Conservation (phyloP, 176 grass and related monocot species). For the Secale cereale region DNA sequence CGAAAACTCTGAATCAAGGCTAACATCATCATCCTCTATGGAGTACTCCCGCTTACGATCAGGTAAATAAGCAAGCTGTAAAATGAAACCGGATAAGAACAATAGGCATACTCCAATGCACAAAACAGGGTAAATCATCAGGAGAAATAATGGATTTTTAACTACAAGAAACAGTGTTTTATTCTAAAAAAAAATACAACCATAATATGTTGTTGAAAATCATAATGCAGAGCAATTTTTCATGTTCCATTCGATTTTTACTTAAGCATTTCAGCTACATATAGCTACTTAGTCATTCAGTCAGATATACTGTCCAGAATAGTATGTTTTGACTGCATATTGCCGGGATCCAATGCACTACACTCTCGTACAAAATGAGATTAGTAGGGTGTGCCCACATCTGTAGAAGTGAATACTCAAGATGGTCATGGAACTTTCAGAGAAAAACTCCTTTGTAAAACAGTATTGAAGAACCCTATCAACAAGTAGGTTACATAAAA, state of each 20-base stretch:
- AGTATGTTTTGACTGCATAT: background rate
- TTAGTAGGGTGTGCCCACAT: background rate
- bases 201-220: constrained; percentile 1
- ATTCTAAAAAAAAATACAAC: background rate
- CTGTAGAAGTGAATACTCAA: background rate
- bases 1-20: constrained; percentile 88
- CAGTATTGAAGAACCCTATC: background rate
- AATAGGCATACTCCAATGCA: background rate
- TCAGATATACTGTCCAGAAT: background rate
- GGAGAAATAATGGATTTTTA: background rate
- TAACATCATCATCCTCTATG: constrained; percentile 67
- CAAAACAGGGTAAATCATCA: constrained; percentile 5
- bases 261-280: background rate
- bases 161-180: background rate
- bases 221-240: background rate
- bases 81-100: constrained; percentile 25
- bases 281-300: background rate
- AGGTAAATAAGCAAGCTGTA: constrained; percentile 97
- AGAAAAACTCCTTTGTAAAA: background rate
- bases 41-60: constrained; percentile 79
- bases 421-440: background rate
- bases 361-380: background rate
- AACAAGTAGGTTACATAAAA: background rate
- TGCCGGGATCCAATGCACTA: background rate
- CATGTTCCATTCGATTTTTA: background rate